A percentile compares a stretch with the other conserved stretches of the same genome.
phyloP scores from a whole-genome alignment of 23 red algal species.

The Gracilariopsis chorda region DNA sequence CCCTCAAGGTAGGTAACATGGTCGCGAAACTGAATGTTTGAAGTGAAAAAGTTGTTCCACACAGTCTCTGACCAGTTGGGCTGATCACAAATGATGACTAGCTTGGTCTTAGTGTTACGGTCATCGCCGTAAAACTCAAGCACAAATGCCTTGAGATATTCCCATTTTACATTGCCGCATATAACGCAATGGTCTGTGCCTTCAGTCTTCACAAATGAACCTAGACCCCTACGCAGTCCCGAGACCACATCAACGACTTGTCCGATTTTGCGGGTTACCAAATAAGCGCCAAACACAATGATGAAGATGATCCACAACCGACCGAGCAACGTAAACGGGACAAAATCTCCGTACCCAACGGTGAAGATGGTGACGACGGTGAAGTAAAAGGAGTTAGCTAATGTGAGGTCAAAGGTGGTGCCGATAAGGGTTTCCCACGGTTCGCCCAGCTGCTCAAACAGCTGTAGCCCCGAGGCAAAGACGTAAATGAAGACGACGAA shows the following conservation, averaged over 20 bases:
- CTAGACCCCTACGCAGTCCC: slow-evolving; percentile 43
- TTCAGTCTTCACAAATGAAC: slow-evolving; percentile 65
- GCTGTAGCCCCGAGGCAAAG: slow-evolving; percentile 65
- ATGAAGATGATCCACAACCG: slow-evolving; percentile 77
- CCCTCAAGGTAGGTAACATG: slow-evolving; percentile 51
- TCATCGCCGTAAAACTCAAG: slow-evolving; percentile 43
- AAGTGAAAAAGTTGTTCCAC: slow-evolving; percentile 45
- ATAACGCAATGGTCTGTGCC: slow-evolving; percentile 59
- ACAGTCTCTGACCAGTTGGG: slow-evolving; percentile 41
- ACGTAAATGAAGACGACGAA: slow-evolving; percentile 81
- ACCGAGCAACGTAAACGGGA: slow-evolving; percentile 72
- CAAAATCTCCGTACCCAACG: slow-evolving; percentile 86
- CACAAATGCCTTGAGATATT: slow-evolving; percentile 49
- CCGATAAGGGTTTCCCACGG: slow-evolving; percentile 40
- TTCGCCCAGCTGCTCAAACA: slow-evolving; percentile 68
- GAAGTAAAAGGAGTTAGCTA: slow-evolving; percentile 80
- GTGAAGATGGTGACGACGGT: slow-evolving; percentile 77
- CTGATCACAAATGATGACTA: slow-evolving; percentile 54
- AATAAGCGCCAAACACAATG: slow-evolving; percentile 75
- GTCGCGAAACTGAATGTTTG: slow-evolving; percentile 18
- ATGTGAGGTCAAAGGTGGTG: slow-evolving; percentile 66
- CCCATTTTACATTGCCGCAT: slow-evolving; percentile 79
- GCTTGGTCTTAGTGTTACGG: not conserved
- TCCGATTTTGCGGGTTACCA: slow-evolving; percentile 51
- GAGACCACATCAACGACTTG: slow-evolving; percentile 68